Evolutionary conservation across 176 grass and related monocot species (phyloP).

Genomic region (Hordeum vulgare): DNA sequence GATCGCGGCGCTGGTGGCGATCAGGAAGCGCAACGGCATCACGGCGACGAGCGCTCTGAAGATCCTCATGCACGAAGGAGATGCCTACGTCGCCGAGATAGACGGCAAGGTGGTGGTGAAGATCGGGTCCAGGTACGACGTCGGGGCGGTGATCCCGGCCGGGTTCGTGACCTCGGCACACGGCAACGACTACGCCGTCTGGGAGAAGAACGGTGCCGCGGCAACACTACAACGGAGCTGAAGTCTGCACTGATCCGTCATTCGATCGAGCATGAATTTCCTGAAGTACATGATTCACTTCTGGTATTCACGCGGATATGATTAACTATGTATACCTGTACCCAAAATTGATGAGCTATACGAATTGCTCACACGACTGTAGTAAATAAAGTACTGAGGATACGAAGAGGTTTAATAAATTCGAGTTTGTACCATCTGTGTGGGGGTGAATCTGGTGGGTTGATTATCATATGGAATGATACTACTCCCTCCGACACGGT

Average conservation of each 20-base stretch:
- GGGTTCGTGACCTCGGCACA: not conserved
- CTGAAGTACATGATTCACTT: not conserved
- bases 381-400: not conserved
- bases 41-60: constrained; percentile 13
- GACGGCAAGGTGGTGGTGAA: constrained; percentile 33
- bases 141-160: constrained; percentile 13
- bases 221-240: not conserved
- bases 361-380: not conserved
- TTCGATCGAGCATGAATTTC: not conserved
- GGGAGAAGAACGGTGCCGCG: not conserved
- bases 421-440: not conserved
- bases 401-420: not conserved
- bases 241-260: not conserved
- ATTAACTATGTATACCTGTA: not conserved
- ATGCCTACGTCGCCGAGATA: constrained; percentile 30
- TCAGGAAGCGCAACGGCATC: constrained; percentile 37
- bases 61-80: constrained; percentile 15
- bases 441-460: too few relatives aligned
- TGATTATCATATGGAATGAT: too few relatives aligned
- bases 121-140: constrained; percentile 29
- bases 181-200: constrained; percentile 39
- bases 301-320: not conserved
- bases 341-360: not conserved
- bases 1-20: constrained; percentile 32
- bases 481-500: too few relatives aligned